phyloP scores from a whole-genome alignment of 2,329 filamentous ascomycete genomes.

The Zymoseptoria passerinii region DNA sequence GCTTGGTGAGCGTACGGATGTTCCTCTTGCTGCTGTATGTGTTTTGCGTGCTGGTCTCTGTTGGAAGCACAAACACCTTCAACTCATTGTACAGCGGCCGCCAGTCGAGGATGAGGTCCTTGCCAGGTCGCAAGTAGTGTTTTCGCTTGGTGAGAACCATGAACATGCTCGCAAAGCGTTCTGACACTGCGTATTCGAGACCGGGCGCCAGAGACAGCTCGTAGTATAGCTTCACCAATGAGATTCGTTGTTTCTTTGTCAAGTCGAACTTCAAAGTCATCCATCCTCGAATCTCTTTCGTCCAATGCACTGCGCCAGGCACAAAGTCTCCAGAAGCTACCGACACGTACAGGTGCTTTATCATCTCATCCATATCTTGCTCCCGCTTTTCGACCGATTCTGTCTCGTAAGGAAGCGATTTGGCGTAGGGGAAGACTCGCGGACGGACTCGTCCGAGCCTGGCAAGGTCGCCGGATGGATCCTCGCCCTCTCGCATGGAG shows the following conservation, averaged over 20 bases:
- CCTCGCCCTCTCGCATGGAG: slow-evolving; percentile 16
- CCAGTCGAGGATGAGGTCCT: slow-evolving; percentile 91
- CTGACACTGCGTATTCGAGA: slow-evolving; percentile 69
- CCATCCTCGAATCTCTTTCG: slow-evolving; percentile 90
- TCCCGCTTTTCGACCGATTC: slow-evolving; percentile 74
- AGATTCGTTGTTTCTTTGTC: slow-evolving; percentile 71
- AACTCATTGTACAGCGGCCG: slow-evolving; percentile 84
- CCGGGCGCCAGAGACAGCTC: slow-evolving; percentile 86
- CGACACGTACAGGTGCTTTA: slow-evolving; percentile 88
- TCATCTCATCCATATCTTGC: slow-evolving; percentile 71
- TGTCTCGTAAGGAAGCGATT: slow-evolving; percentile 78
- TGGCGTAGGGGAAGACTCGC: slow-evolving; percentile 87
- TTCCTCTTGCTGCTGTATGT: slow-evolving; percentile 50
- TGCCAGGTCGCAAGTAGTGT: slow-evolving; percentile 84
- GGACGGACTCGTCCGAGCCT: slow-evolving; percentile 63
- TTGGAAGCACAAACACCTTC: slow-evolving; percentile 80
- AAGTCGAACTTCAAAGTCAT: slow-evolving; percentile 96
- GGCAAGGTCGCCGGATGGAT: slow-evolving; percentile 39
- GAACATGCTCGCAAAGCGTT: slow-evolving; percentile 95
- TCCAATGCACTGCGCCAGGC: slow-evolving; percentile 92
- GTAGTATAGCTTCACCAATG: slow-evolving; percentile 85
- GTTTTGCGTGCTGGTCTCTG: slow-evolving; percentile 63
- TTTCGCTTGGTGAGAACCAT: slow-evolving; percentile 95
- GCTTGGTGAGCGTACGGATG: slow-evolving; percentile 69
- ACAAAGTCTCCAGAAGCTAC: slow-evolving; percentile 89